phyloP scores from a whole-genome alignment of 805 yeast species.

The Ogataea populi-albae region DNA sequence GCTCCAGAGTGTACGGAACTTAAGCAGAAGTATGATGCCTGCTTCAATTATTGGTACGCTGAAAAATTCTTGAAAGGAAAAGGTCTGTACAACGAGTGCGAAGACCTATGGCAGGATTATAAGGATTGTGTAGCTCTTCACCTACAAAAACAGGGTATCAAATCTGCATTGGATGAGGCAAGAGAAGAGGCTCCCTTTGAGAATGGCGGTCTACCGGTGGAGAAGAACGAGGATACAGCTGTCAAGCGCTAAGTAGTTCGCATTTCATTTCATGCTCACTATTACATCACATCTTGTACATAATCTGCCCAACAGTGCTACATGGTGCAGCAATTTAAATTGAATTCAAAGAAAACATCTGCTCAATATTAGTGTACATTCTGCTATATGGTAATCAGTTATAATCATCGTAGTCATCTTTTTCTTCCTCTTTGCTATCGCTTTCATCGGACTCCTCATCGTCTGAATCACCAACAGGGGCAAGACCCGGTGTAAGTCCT shows the following conservation, averaged over 20 bases:
- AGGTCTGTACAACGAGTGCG: conserved; percentile 78
- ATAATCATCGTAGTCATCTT: conserved; percentile 32
- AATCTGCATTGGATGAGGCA: conserved; percentile 83
- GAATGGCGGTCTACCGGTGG: conserved; percentile 50
- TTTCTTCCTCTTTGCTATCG: conserved; percentile 16
- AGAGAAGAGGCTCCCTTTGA: conserved; percentile 87
- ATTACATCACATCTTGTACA: conserved; percentile 1
- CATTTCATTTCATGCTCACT: too few species aligned
- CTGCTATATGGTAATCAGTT: too few species aligned
- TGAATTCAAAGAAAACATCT: conserved; percentile 2
- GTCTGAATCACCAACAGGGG: conserved; percentile 70
- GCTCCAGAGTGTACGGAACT: conserved; percentile 95
- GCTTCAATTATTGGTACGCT: conserved; percentile 94
- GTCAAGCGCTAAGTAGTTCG: neutral
- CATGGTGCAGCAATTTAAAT: too few species aligned
- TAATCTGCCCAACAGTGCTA: neutral
- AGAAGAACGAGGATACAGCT: conserved; percentile 7
- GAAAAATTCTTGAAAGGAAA: conserved; percentile 72
- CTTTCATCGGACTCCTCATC: conserved; percentile 36
- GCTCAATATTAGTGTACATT: too few species aligned
- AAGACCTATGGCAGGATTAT: conserved; percentile 83
- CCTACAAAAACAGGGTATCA: conserved; percentile 69
- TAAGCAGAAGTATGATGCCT: conserved; percentile 83
- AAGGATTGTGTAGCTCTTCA: conserved; percentile 80
- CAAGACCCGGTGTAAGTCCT: conserved; percentile 82